These are phyloP conservation scores for Incumbomyces lentus DNA, from an alignment of 2,329 filamentous ascomycete genomes.

Conservation along the genomic window DNA sequence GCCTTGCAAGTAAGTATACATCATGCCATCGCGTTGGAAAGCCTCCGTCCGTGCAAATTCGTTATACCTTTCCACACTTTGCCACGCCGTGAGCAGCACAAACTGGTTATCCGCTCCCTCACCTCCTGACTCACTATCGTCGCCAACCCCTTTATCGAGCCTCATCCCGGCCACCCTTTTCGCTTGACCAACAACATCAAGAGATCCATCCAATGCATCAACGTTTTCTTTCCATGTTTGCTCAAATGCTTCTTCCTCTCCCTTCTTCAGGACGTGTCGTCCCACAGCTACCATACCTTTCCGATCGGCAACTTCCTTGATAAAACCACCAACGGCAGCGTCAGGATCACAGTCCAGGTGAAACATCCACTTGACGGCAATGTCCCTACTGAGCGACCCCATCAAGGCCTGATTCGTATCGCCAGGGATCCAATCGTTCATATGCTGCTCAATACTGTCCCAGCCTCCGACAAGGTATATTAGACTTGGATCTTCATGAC, in stretches of 20 bases:
- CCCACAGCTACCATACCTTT: slow-evolving; percentile 9
- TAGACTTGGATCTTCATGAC: slow-evolving; percentile 34
- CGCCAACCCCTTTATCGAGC: neutral
- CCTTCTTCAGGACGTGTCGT: slow-evolving; percentile 10
- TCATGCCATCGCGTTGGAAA: slow-evolving; percentile 23
- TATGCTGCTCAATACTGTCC: slow-evolving; percentile 34
- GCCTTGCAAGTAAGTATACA: slow-evolving; percentile 18
- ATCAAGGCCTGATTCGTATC: slow-evolving; percentile 33
- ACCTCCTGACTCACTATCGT: neutral
- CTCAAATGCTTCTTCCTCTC: slow-evolving; percentile 6
- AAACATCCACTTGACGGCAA: slow-evolving; percentile 34
- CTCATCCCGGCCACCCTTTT: slow-evolving; percentile 22
- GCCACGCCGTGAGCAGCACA: slow-evolving; percentile 33
- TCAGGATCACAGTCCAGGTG: slow-evolving; percentile 31
- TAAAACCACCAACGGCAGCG: neutral
- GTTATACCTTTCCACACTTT: slow-evolving; percentile 26
- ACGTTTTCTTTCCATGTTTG: slow-evolving; percentile 4
- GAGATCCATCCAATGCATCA: slow-evolving; percentile 8
- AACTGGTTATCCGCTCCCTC: slow-evolving; percentile 25
- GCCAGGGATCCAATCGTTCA: slow-evolving; percentile 34
- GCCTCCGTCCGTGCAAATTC: slow-evolving; percentile 26
- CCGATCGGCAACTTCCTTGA: neutral
- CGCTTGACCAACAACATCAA: slow-evolving; percentile 19
- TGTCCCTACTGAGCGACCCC: slow-evolving; percentile 25
- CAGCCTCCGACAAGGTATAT: slow-evolving; percentile 39